Percentiles rank a stretch among this genome's conserved stretches.
phyloP scores from a whole-genome alignment of 495 filamentous ascomycete species.

The Trichoderma parareesei region DNA sequence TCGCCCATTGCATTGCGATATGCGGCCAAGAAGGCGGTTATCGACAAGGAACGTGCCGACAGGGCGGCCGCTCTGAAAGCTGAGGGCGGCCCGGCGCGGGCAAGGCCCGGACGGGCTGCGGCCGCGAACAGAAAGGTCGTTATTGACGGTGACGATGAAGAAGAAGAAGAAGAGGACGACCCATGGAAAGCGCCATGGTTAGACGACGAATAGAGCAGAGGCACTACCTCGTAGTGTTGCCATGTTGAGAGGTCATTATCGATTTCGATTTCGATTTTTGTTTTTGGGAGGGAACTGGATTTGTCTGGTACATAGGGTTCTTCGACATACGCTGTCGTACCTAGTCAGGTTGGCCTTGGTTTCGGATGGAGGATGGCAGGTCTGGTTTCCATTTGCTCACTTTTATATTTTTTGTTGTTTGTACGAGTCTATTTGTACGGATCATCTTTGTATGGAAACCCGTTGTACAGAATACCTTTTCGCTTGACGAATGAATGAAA shows the following conservation, averaged over 20 bases:
- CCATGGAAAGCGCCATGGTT: slow-evolving; percentile 4
- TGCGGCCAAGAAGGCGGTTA: slow-evolving; percentile 56
- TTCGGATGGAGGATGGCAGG: neutral
- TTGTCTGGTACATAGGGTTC: neutral
- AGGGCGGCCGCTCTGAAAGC: too few species aligned
- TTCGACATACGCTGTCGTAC: neutral
- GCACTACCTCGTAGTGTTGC: neutral
- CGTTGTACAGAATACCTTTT: too few species aligned
- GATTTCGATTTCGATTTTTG: neutral
- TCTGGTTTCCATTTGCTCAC: neutral
- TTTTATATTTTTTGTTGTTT: too few species aligned
- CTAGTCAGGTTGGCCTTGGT: neutral
- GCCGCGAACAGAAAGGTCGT: slow-evolving; percentile 33
- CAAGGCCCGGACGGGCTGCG: slow-evolving; percentile 38
- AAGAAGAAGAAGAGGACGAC: slow-evolving; percentile 26
- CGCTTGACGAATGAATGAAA: too few species aligned
- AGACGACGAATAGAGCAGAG: neutral
- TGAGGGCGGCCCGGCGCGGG: slow-evolving; percentile 26
- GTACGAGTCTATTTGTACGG: too few species aligned
- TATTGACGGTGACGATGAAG: slow-evolving; percentile 25
- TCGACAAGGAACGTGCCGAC: too few species aligned
- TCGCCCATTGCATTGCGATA: slow-evolving; percentile 80
- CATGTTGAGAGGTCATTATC: neutral
- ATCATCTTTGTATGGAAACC: too few species aligned
- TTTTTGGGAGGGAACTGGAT: neutral